These are phyloP conservation scores for Pseudogymnoascus sp. DNA, from an alignment of 2,329 filamentous ascomycete species.

Conservation along the genomic window DNA sequence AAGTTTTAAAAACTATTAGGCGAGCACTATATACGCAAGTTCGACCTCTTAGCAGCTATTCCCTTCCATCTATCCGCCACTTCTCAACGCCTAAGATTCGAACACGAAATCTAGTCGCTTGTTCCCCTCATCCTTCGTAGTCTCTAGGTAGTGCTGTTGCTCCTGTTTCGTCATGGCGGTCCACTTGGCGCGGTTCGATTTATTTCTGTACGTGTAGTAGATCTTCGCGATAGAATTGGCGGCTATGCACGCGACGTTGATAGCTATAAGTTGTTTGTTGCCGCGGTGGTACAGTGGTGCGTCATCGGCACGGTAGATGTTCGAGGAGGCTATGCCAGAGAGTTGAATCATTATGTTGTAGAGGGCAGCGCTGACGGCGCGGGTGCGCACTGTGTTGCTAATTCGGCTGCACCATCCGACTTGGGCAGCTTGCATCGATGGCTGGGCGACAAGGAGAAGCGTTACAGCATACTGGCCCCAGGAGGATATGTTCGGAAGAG, in stretches of 20 bases:
- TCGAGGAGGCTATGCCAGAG: slow-evolving; percentile 38
- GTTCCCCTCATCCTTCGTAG: slow-evolving; percentile 32
- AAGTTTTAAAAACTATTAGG: too few relatives aligned
- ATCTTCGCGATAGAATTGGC: slow-evolving; percentile 32
- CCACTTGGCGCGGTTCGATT: slow-evolving; percentile 13
- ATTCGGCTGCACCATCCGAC: slow-evolving; percentile 35
- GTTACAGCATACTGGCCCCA: slow-evolving; percentile 23
- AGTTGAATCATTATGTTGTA: slow-evolving; percentile 41
- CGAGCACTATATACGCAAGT: too few relatives aligned
- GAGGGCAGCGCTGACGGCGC: slow-evolving; percentile 33
- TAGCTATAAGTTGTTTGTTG: slow-evolving; percentile 30
- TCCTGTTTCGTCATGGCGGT: slow-evolving; percentile 28
- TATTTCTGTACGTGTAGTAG: slow-evolving; percentile 37
- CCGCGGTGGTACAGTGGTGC: slow-evolving; percentile 37
- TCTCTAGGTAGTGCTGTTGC: slow-evolving; percentile 36
- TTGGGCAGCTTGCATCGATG: slow-evolving; percentile 30
- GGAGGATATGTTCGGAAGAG: slow-evolving; percentile 9
- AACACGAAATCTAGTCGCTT: slow-evolving; percentile 29
- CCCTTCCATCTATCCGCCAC: background rate
- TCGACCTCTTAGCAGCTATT: background rate
- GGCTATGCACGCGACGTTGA: slow-evolving; percentile 28
- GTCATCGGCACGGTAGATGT: slow-evolving; percentile 43
- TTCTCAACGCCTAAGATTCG: background rate
- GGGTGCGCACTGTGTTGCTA: slow-evolving; percentile 32
- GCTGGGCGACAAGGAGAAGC: slow-evolving; percentile 9